Evolutionary conservation across 225 moss, liverwort and hornwort species (phyloP), one percentile per base, ranked within the genome.

Genomic region (Physcomitrellopsis africana): DNA sequence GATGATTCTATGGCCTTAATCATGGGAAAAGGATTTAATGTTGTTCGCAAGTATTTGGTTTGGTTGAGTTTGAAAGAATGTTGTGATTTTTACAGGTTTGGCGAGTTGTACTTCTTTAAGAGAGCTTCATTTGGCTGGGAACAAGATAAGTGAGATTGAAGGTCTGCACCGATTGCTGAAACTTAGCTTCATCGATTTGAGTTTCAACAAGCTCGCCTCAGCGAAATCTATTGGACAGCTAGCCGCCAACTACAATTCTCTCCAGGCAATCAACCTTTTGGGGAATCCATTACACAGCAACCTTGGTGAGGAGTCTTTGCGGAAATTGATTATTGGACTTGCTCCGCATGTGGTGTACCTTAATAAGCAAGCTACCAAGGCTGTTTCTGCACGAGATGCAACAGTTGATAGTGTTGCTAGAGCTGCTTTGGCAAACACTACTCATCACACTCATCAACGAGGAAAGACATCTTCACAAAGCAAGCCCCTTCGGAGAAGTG

Each of bases 121-220:
- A 62, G 97, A 93, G 63, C 81, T 93, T 10, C 90, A 97, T 67
- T 60, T 97, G 78, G 83, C 83, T 47, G 94, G 89, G 59, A 97
- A 97, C 77, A 97, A 92, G 79, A 85, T 97, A 44, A 97, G 96
- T 66, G 96, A 97, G 69, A 91, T 97, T 42, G 96, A 97, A 82
- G 96, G 94, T 51, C 75, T 97, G 11, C 94, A 94, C 61, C 92
- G 97, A 12, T 70, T 97, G 0, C 82, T 94, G 63, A 97, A 97
- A 63, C 73, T 97, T 8, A 86, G 85, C 61, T 86, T 90, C 60
- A 77, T 94, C 67, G 97, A 97, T 65, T 67, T 97, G 77, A 90
- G 93, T 81, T 89, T 84, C 67, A 97, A 97, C 63, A 97, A 92
- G 81, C 73, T 97, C 49, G 81, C 82, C 5, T 85, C 94, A 9